Evolutionary conservation across 176 grass and related monocot genomes (phyloP).

Genomic region (Carex scoparia): DNA sequence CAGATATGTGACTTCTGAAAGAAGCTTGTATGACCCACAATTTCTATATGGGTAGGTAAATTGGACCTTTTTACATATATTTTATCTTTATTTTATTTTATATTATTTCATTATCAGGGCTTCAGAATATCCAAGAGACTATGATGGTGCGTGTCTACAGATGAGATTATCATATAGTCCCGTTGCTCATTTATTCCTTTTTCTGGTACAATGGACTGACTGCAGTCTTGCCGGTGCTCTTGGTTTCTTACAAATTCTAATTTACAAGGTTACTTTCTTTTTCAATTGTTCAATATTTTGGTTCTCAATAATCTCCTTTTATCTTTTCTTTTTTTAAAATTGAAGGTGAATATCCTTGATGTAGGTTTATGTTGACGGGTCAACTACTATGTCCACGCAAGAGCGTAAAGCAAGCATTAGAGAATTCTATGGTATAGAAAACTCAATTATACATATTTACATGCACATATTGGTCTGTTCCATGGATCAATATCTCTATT

Average conservation of each 20-base stretch:
- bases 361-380: conserved; percentile 86
- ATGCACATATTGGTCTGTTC: too few relatives aligned
- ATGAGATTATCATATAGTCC: conserved; percentile 93
- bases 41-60: not conserved
- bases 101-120: conserved; percentile 45
- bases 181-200: conserved; percentile 83
- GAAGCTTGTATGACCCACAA: not conserved
- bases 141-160: conserved; percentile 80
- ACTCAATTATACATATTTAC: not conserved
- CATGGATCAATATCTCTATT: too few relatives aligned
- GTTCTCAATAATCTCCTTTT: not conserved
- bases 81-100: not conserved
- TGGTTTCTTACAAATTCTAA: conserved; percentile 81
- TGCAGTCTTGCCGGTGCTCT: conserved; percentile 81
- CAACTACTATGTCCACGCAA: conserved; percentile 89
- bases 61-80: not conserved
- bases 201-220: conserved; percentile 84
- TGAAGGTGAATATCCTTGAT: conserved; percentile 4
- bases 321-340: conserved; percentile 4
- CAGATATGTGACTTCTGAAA: not conserved
- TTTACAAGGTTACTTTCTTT: conserved; percentile 53
- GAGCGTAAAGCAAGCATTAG: conserved; percentile 86
- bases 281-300: not conserved
- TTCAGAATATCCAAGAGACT: conserved; percentile 75
- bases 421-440: conserved; percentile 75